Evolutionary conservation across 2,329 filamentous ascomycete species (phyloP).

Genomic region (Cercospora nicotianae): DNA sequence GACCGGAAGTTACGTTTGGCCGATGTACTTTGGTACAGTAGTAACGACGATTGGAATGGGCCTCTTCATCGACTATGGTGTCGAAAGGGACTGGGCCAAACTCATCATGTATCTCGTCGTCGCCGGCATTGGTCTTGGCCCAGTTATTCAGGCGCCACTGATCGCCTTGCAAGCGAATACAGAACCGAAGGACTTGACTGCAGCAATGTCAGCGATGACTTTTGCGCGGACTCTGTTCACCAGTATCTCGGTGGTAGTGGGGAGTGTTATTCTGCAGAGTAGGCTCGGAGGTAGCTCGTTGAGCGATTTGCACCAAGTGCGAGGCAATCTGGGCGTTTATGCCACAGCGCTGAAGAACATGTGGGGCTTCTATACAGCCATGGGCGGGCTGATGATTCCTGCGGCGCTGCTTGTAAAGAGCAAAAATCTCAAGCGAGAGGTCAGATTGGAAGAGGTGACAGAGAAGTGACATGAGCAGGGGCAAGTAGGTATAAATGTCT

Average conservation of each 20-base stretch:
- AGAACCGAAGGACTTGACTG: slow-evolving; percentile 46
- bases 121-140: slow-evolving; percentile 52
- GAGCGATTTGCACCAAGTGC: slow-evolving; percentile 42
- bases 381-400: slow-evolving; percentile 11
- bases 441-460: background rate
- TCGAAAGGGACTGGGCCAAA: slow-evolving; percentile 40
- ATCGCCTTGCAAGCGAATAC: slow-evolving; percentile 58
- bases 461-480: background rate
- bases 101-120: slow-evolving; percentile 54
- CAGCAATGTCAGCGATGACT: slow-evolving; percentile 54
- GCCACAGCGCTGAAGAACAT: slow-evolving; percentile 52
- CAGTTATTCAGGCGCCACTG: slow-evolving; percentile 57
- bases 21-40: slow-evolving; percentile 47
- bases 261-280: slow-evolving; percentile 51
- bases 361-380: slow-evolving; percentile 47
- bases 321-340: slow-evolving; percentile 47
- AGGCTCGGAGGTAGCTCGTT: slow-evolving; percentile 39
- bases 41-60: slow-evolving; percentile 50
- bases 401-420: slow-evolving; percentile 4
- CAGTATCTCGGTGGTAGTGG: slow-evolving; percentile 51
- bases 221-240: slow-evolving; percentile 50
- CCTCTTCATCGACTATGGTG: slow-evolving; percentile 47
- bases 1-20: slow-evolving; percentile 50
- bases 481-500: background rate
- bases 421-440: slow-evolving; percentile 2